Evolutionary conservation across 2,329 filamentous ascomycete genomes (phyloP), one percentile per base, ranked within the genome.

Genomic region (Xylaria sp.): DNA sequence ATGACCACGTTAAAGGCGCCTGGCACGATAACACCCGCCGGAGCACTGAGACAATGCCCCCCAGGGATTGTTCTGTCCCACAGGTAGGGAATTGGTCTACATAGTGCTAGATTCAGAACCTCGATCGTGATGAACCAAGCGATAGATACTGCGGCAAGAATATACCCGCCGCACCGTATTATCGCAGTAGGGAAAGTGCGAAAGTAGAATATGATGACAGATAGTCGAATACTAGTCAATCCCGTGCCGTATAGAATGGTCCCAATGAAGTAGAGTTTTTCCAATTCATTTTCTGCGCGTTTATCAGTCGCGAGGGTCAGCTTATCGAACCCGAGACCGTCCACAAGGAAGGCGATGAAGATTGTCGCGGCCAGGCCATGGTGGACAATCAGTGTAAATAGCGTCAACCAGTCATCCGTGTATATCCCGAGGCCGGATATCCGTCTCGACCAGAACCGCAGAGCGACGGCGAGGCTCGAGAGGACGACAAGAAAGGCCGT

Each of bases 51-150:
- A 43, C 71, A 73, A n/a, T 57, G 51, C 6, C 70, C 67, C 6
- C 33, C 64, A 1, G 33, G 1, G 3, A 70, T 68, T 6, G 56
- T 31, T 18, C 3, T 52, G 48, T 73, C 51, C 71, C 71, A 73
- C 46, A 31, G 56, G 41, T 33, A 68, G 18, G 62, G n/a, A 36
- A 72, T 67, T 2, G 71, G 71, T 12, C 18, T 58, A 33, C 71
- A 73, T 15, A 56, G 75, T 0, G 77, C 79, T 15, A 79, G 79
- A 12, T 84, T 74, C 15, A 79, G 69, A 1, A 78, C 76, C 52
- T 78, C 79, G 69, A 80, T 74, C 51, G 82, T 78, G 0, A 76
- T 71, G 18, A 82, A 73, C 51, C 71, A 75, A 10, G 76, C 73
- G 3, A 75, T 54, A 31, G 54, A 73, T 25, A 41, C 13, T 1